Base-by-base conservation (phyloP, 2,329 filamentous ascomycete genomes). In the Talaromyces sp. region DNA sequence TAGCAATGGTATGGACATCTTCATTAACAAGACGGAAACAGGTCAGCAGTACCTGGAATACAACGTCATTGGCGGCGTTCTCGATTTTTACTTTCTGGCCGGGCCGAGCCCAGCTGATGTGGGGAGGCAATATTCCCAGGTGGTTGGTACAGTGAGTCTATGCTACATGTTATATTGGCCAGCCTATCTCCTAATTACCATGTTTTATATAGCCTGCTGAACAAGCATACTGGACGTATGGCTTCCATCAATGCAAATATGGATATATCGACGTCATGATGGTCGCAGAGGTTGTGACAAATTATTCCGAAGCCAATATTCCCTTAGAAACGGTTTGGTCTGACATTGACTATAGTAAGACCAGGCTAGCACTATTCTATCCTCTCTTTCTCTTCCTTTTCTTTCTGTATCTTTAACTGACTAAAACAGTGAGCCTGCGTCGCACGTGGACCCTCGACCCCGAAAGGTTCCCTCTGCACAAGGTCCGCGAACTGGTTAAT, bases 191-290 rank as follows among this genome's bases (percentile, higher is more conserved):
- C 29, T 26, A 21, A 50, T 32, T 10, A 49, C 11, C 46, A 24
- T 32, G 29, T 26, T 3, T 1, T 32, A 21, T 0, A 17, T 32
- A 61, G 5, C 90, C 90, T 1, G 87, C 86, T 0, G 87, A 93
- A 84, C 88, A 93, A 69, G 87, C 90, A 66, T 95, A 95, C 76
- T 93, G 86, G 81, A 86, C 87, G 0, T 85, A 96, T 63, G 91
- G 85, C 67, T 77, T 78, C 64, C 84, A 89, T 63, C 80, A 89
- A 64, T 89, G 86, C 66, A 77, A 84, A 65, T 89, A 86, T 62
- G 86, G 86, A 14, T 88, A 88, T 62, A 81, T 66, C 32, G 79
- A 84, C 63, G 68, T 74, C n/a, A 78, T 73, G 52, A 69, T 77
- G 43, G 71, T 78, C 9, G 76, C 76, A 9, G 76, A 76, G 58